Percentiles rank a stretch among this genome's conserved stretches.
Conservation (phyloP, 108 stramenopile species). For the Poteriospumella lacustris region DNA sequence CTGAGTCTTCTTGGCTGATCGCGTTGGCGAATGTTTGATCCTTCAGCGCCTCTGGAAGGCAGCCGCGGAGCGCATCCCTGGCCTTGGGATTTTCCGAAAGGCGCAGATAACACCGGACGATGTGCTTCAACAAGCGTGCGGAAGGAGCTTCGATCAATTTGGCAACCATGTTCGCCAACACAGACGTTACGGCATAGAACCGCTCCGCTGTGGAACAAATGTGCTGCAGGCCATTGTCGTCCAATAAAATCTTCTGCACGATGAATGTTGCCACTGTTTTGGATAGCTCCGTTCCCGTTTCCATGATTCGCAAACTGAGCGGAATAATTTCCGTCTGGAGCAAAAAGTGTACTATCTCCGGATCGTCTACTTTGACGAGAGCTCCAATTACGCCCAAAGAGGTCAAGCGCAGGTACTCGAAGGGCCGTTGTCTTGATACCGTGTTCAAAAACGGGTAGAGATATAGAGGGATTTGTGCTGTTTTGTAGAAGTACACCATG, state of each 20-base stretch:
- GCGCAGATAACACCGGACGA: slow-evolving; percentile 92
- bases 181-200: slow-evolving; percentile 79
- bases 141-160: slow-evolving; percentile 73
- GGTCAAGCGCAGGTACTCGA: slow-evolving; percentile 94
- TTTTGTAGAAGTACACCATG: neutral
- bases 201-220: slow-evolving; percentile 98
- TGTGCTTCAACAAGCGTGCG: slow-evolving; percentile 92
- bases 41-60: slow-evolving; percentile 75
- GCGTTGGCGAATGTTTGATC: slow-evolving; percentile 75
- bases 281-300: slow-evolving; percentile 87
- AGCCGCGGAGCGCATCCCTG: slow-evolving; percentile 86
- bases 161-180: slow-evolving; percentile 28
- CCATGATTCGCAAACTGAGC: slow-evolving; percentile 70
- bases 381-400: slow-evolving; percentile 97
- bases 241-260: slow-evolving; percentile 95
- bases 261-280: slow-evolving; percentile 98
- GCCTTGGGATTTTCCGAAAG: slow-evolving; percentile 87
- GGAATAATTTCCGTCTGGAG: slow-evolving; percentile 85
- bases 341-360: slow-evolving; percentile 90
- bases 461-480: slow-evolving; percentile 94
- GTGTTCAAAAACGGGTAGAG: slow-evolving; percentile 98
- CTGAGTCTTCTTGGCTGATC: slow-evolving; percentile 76
- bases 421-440: slow-evolving; percentile 83
- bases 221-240: slow-evolving; percentile 90
- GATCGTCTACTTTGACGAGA: slow-evolving; percentile 91